Evolutionary conservation across 495 filamentous ascomycete species (phyloP).

Genomic region (Penicillium psychrofluorescens): DNA sequence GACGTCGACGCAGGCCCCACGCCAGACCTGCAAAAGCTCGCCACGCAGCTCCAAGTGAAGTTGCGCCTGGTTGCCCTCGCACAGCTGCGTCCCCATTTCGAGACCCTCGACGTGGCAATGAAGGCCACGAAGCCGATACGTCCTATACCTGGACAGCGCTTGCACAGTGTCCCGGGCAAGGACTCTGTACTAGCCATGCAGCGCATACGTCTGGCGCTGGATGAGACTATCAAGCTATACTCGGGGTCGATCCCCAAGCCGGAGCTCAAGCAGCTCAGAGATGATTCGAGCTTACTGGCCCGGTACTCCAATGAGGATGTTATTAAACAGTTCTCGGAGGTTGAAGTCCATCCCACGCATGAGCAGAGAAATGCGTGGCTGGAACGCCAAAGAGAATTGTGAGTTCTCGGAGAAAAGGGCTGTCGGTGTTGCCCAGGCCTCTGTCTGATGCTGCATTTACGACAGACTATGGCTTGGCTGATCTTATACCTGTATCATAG

Average conservation of each 20-base stretch:
- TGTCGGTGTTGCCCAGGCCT: no score
- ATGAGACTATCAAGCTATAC: conserved; percentile 19
- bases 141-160: not conserved
- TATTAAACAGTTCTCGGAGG: conserved; percentile 4
- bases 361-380: conserved; percentile 14
- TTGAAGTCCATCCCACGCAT: conserved; percentile 14
- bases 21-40: conserved; percentile 9
- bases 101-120: conserved; percentile 24
- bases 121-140: conserved; percentile 1
- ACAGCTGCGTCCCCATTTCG: conserved; percentile 19
- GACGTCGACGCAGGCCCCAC: conserved; percentile 5
- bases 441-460: no score
- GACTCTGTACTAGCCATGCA: conserved; percentile 18
- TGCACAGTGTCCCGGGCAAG: conserved; percentile 5
- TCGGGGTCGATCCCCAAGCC: conserved; percentile 18
- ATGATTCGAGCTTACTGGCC: conserved; percentile 19
- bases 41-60: conserved; percentile 19
- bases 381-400: not conserved
- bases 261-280: conserved; percentile 13
- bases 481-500: no score
- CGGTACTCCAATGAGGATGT: conserved; percentile 24
- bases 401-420: no score
- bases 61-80: conserved; percentile 17
- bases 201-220: conserved; percentile 20
- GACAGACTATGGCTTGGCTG: no score